Percentiles rank a stretch among this genome's conserved stretches.
phyloP scores from a whole-genome alignment of 805 yeast genomes.

The Danielia reshetovae region DNA sequence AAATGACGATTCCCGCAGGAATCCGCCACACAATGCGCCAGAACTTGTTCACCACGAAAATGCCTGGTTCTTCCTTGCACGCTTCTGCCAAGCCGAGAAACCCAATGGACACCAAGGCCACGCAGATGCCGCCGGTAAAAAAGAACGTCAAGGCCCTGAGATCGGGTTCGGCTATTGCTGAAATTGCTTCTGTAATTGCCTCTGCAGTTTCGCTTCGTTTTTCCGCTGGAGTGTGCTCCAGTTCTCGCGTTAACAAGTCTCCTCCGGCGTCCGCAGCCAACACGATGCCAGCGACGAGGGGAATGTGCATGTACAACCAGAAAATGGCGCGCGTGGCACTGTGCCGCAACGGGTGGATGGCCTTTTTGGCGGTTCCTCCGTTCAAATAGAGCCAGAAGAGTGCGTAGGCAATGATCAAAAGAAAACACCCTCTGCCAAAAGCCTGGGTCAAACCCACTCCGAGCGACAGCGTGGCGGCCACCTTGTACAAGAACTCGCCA shows the following conservation, averaged over 20 bases:
- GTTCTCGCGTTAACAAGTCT: conserved; percentile 32
- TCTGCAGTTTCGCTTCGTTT: conserved; percentile 14
- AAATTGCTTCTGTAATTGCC: too few species aligned
- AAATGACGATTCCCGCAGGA: conserved; percentile 36
- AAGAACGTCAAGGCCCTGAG: conserved; percentile 43
- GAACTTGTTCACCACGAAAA: conserved; percentile 28
- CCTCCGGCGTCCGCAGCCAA: conserved; percentile 60
- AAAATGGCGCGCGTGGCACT: conserved; percentile 40
- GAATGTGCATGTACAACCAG: conserved; percentile 48
- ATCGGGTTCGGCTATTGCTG: conserved; percentile 28
- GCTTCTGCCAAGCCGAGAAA: conserved; percentile 43
- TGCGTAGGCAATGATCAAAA: conserved; percentile 45
- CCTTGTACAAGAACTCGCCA: conserved; percentile 57
- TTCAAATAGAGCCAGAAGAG: conserved; percentile 52
- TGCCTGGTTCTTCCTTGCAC: conserved; percentile 35
- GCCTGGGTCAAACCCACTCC: conserved; percentile 42
- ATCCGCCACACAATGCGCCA: conserved; percentile 39
- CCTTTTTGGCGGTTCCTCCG: conserved; percentile 46
- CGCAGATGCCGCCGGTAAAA: conserved; percentile 51
- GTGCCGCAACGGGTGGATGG: conserved; percentile 53
- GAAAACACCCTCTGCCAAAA: conserved; percentile 46
- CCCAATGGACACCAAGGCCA: conserved; percentile 37
- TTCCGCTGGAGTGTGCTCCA: conserved; percentile 1
- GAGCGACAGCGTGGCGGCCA: conserved; percentile 48
- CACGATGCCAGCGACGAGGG: conserved; percentile 48